Base-by-base conservation (phyloP, 192 early-diverging fungal genomes). In the Backusella sp. region DNA sequence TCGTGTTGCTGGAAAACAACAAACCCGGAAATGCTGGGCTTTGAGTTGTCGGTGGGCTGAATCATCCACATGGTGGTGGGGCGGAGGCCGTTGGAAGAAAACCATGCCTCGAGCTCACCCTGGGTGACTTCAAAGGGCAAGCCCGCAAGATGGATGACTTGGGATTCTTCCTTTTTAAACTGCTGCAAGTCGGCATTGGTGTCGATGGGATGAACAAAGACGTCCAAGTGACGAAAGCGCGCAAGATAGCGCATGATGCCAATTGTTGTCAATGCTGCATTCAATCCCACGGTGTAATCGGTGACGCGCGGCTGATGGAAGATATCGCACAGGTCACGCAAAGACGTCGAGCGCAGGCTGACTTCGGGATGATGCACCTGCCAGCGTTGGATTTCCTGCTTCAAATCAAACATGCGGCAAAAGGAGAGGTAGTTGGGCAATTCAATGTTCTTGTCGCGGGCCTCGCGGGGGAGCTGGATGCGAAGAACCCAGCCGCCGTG, bases 401-500 rank as follows among this genome's bases (percentile, higher is more conserved):
- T 91, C 28, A 92, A 76, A 68, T 92, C 92, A 74, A 92, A 94
- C 77, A 92, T 89, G 49, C 89, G 76, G 21, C 83, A 83, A 30
- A 86, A 83, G n/a, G 80, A 76, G 26, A 93, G 80, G 52, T 91
- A 92, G 0, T 73, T 44, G 4, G 92, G 86, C 6, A 94, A 71
- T 1, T 80, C 77, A 21, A 94, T 85, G 28, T 78, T 74, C 76
- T 94, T 94, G 59, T 90, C 88, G 34, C 84, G 79, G 28, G 90
- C 89, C 65, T 94, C 92, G 19, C 89, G 73, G 2, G 88, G 85
- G 1, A 94, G 75, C 74, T 93, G 91, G 70, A 88, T 91, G 15
- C 92, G 89, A 23, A 94, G 77, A 52, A 91, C 88, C 87, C 88
- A 89, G 7, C 91, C 92, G 36, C 90, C 91, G 78, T 93, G 92